phyloP scores from a whole-genome alignment of 2,329 filamentous ascomycete genomes.

The Trichoderma lentiforme region DNA sequence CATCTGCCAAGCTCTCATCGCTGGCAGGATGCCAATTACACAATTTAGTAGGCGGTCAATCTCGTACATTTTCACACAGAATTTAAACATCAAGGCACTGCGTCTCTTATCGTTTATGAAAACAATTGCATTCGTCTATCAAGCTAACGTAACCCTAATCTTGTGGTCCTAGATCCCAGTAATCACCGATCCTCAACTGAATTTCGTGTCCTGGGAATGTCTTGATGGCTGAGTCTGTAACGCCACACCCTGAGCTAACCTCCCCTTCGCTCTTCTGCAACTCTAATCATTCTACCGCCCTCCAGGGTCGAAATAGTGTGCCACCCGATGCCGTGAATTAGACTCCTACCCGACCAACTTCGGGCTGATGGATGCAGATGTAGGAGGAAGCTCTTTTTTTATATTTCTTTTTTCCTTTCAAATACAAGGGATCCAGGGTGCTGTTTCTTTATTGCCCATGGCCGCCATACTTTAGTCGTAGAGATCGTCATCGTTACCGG shows the following conservation, averaged over 20 bases:
- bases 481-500: slow-evolving; percentile 92
- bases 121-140: slow-evolving; percentile 21
- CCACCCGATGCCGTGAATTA: slow-evolving; percentile 26
- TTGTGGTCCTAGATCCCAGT: neutral
- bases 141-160: slow-evolving; percentile 18
- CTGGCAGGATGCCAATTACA: neutral
- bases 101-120: neutral
- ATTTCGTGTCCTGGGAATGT: slow-evolving; percentile 6
- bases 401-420: slow-evolving; percentile 29
- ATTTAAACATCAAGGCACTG: neutral
- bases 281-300: slow-evolving; percentile 35
- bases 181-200: neutral
- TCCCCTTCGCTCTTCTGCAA: neutral
- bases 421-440: slow-evolving; percentile 41
- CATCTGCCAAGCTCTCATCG: neutral
- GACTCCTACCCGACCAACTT: slow-evolving; percentile 20
- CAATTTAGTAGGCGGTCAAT: too few relatives aligned
- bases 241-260: slow-evolving; percentile 12
- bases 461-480: slow-evolving; percentile 71
- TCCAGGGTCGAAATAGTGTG: slow-evolving; percentile 32
- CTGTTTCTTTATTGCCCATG: neutral
- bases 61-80: too few relatives aligned
- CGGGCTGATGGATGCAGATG: slow-evolving; percentile 31
- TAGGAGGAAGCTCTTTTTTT: slow-evolving; percentile 32
- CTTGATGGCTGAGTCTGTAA: slow-evolving; percentile 15